Percentiles rank a stretch among this genome's conserved stretches.
Conservation (phyloP, 225 moss, liverwort and hornwort genomes). For the Climacium dendroides region DNA sequence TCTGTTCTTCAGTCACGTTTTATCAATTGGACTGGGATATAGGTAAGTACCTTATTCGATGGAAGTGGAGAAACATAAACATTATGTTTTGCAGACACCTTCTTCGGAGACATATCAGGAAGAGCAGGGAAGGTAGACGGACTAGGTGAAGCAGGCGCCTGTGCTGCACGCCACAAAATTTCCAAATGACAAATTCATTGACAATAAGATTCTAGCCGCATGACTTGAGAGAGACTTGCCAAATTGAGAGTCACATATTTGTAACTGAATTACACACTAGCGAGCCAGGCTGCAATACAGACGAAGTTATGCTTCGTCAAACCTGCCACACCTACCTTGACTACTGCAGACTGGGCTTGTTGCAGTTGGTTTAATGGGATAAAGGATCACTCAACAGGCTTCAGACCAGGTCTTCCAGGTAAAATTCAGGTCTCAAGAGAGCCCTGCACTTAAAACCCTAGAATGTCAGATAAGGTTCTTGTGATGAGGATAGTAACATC, state of each 20-base stretch:
- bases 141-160: conserved; percentile 59
- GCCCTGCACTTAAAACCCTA: conserved; percentile 57
- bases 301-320: conserved; percentile 25
- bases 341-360: conserved; percentile 53
- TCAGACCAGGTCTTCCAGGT: conserved; percentile 52
- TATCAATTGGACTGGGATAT: background rate
- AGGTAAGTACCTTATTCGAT: conserved; percentile 51
- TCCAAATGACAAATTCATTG: background rate
- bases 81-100: conserved; percentile 84
- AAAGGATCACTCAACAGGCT: conserved; percentile 44
- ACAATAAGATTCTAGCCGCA: background rate
- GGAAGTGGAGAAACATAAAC: conserved; percentile 89
- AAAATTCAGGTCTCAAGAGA: conserved; percentile 56
- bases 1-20: background rate
- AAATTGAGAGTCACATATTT: background rate
- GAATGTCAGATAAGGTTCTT: conserved; percentile 42
- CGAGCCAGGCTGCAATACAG: conserved; percentile 15
- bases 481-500: conserved; percentile 11
- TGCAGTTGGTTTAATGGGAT: conserved; percentile 37
- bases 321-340: conserved; percentile 39
- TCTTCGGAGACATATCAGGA: conserved; percentile 95
- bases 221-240: background rate
- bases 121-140: conserved; percentile 62
- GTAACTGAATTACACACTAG: conserved; percentile 3
- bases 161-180: conserved; percentile 32